Base-by-base conservation (phyloP, 306 rosid genomes). In the Casuarina cunninghamiana region DNA sequence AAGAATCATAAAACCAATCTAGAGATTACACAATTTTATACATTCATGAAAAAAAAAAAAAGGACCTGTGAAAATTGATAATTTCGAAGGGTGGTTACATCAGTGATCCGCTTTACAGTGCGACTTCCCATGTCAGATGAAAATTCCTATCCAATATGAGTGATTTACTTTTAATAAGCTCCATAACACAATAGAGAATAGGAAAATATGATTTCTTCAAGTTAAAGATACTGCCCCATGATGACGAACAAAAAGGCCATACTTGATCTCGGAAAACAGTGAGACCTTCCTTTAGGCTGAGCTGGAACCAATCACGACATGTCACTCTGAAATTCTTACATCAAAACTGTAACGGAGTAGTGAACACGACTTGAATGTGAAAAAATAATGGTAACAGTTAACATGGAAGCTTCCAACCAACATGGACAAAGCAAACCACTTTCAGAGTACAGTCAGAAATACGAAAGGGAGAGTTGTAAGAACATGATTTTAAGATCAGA, bases 281-380 rank as follows among this genome's bases (percentile, higher is more conserved):
- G 63, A 96, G 91, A 79, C 99, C 99, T 84, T 96, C 99, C 93
- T 96, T 96, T 75, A 93, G 85, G 83, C 99, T 96, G 50, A 96
- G 96, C 90, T 96, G 99, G 92, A 96, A 96, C 99, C 99, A 96
- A 79, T 96, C 99, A 5, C 99, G 99, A 50, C 99, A 96, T 45
- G 99, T 96, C 79, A 96, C 99, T 86, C 99, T 95, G 88, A 80
- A 83, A 83, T 77, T 58, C 67, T 67, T 57, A 76, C 73, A 76
- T 55, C 61, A 84, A 84, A 86, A 35, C 19, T 63, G 79, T 63
- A 77, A 63, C 81, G 79, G 44, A 84, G 54, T 39, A 71, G 37
- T 54, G 66, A 78, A 48, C 8, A 75, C 45, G 53, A 10, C 60
- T 77, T 55, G 43, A 44, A n/a, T 32, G 9, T 53, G 17, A 55